Evolutionary conservation across 2,329 filamentous ascomycete genomes (phyloP).

Genomic region (Grosmannia huntii): DNA sequence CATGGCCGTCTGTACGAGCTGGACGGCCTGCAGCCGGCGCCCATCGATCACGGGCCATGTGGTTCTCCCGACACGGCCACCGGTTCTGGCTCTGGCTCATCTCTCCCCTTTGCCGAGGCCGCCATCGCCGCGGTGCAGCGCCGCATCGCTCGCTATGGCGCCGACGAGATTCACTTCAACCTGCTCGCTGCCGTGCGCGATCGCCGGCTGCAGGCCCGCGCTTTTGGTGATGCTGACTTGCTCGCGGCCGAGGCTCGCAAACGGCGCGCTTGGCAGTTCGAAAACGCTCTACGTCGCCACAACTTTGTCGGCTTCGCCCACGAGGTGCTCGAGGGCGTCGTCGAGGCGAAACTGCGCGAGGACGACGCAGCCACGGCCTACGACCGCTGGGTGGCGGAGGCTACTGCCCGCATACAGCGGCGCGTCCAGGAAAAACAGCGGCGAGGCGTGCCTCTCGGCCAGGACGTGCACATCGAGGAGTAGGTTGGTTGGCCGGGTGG

Average conservation of each 20-base stretch:
- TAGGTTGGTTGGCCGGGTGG: too few species aligned
- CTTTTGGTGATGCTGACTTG: conserved; percentile 71
- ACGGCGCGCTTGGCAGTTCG: conserved; percentile 79
- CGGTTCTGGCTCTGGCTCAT: not conserved
- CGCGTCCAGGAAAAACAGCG: conserved; percentile 20
- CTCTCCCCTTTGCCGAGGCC: conserved; percentile 51
- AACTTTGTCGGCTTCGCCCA: conserved; percentile 96
- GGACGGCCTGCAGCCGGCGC: conserved; percentile 84
- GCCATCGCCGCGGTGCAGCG: conserved; percentile 80
- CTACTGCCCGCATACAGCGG: conserved; percentile 18
- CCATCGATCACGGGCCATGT: conserved; percentile 79
- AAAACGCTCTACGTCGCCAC: conserved; percentile 82
- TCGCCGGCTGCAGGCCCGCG: conserved; percentile 59
- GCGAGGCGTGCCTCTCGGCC: conserved; percentile 11
- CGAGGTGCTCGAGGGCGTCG: conserved; percentile 78
- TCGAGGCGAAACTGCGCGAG: conserved; percentile 56
- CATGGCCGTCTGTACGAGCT: conserved; percentile 79
- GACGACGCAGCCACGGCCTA: conserved; percentile 35
- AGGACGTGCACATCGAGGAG: conserved; percentile 20
- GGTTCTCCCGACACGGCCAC: too few species aligned
- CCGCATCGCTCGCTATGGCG: conserved; percentile 73
- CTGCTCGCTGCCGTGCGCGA: conserved; percentile 86
- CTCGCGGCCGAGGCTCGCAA: conserved; percentile 72
- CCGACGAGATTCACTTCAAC: conserved; percentile 88
- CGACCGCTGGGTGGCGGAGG: conserved; percentile 59